Evolutionary conservation across 2,329 filamentous ascomycete species (phyloP), one percentile per base, ranked within the genome.

Genomic region (Neofusicoccum laricinum): DNA sequence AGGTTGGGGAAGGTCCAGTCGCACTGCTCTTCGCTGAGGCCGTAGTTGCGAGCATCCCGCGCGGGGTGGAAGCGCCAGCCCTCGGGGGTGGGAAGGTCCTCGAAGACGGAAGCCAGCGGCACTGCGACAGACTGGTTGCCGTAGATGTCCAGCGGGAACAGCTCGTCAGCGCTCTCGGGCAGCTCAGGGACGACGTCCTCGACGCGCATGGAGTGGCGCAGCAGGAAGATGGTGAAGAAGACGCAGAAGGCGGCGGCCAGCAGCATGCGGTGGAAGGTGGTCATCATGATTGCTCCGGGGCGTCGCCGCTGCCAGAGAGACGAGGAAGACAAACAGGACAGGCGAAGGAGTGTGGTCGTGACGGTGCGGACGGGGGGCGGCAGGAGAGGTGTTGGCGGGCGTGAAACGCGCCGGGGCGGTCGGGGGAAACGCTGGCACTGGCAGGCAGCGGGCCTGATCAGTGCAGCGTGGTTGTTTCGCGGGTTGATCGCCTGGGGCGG

Each of bases 1-100:
- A 73, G 67, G 15, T 53, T 63, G 15, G 67, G 45, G 41, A 74
- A 73, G 15, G 63, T 57, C 46, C 40, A 41, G 45, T 64, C 55
- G 63, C 63, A 64, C 63, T 64, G 63, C 43, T 58, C 63, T 21
- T 59, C 53, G 25, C n/a, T 46, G 25, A 64, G 46, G n/a, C 63
- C 63, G 34, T 64, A 64, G 46, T 64, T 64, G 46, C 45, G 51
- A 34, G 55, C 51, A 11, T 64, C 63, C 14, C 63, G 63, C 14
- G 50, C 62, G 8, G 62, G 62, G 17, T 64, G 50, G 50, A 64
- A 64, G 17, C 62, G 62, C 62, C 62, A 64, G 1, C 40, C 51
- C 8, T 63, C 61, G 49, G 48, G 48, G 4, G 61, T 45, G 11
- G 49, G 45, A 1, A 36, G 15, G 8, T 63, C 61, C 2, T 53